phyloP scores from a whole-genome alignment of 176 grass and related monocot species.

The Carex cristatella region DNA sequence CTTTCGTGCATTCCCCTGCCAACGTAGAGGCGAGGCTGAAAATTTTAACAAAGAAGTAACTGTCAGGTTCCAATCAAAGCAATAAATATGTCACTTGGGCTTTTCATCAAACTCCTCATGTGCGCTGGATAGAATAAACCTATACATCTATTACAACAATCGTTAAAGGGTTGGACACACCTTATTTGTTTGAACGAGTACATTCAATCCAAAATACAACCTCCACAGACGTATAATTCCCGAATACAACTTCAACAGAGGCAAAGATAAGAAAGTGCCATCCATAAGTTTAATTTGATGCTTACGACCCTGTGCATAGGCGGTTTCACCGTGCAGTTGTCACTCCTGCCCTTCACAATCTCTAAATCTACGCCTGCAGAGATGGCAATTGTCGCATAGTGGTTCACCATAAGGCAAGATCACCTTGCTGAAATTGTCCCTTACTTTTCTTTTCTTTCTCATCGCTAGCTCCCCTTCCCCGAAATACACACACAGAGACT shows the following conservation, averaged over 20 bases:
- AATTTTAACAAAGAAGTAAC: constrained; percentile 3
- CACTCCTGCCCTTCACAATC: background rate
- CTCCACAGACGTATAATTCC: background rate
- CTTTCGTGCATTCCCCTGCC: constrained; percentile 99
- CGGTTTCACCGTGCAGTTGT: background rate
- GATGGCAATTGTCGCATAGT: background rate
- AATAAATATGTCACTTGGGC: background rate
- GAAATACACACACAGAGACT: too few relatives aligned
- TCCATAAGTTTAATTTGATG: background rate
- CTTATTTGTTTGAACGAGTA: background rate
- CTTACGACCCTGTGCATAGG: background rate
- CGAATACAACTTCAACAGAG: background rate
- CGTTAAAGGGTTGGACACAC: background rate
- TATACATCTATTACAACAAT: background rate
- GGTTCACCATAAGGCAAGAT: background rate
- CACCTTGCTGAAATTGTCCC: too few relatives aligned
- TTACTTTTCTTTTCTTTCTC: too few relatives aligned
- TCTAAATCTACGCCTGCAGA: too few relatives aligned
- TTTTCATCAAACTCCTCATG: background rate
- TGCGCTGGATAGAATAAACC: background rate
- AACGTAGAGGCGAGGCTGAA: constrained; percentile 81
- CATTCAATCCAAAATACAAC: background rate
- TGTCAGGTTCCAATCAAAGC: background rate
- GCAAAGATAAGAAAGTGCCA: background rate
- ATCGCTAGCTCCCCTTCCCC: too few relatives aligned